Percentiles rank a stretch among this genome's conserved stretches.
Evolutionary conservation across 2,329 filamentous ascomycete species (phyloP).

Genomic region (Triangularia verruculosa): DNA sequence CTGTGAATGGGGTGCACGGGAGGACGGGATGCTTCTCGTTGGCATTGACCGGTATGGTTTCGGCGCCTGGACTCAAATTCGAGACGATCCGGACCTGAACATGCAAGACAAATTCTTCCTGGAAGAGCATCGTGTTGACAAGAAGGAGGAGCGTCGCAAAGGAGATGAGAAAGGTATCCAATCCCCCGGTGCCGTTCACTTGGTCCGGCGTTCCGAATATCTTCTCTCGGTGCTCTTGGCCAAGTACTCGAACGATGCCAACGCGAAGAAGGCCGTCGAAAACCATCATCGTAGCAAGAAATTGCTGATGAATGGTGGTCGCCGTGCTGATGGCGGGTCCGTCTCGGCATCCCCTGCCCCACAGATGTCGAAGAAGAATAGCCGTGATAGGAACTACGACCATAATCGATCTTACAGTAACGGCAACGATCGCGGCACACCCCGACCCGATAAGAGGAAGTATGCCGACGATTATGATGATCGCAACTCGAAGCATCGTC

Average conservation of each 20-base stretch:
- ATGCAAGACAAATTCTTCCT: constrained; percentile 91
- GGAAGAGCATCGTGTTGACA: constrained; percentile 96
- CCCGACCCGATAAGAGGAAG: constrained; percentile 60
- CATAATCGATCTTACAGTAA: constrained; percentile 50
- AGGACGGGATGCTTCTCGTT: constrained; percentile 95
- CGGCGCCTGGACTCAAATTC: constrained; percentile 91
- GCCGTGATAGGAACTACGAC: constrained; percentile 45
- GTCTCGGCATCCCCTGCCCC: constrained; percentile 71
- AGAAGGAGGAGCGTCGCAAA: constrained; percentile 87
- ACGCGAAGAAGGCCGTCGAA: constrained; percentile 76
- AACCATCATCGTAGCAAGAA: constrained; percentile 96
- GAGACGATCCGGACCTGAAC: constrained; percentile 83
- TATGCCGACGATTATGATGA: constrained; percentile 54
- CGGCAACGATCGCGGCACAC: constrained; percentile 49
- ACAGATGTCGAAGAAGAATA: constrained; percentile 45
- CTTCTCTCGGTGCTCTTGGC: constrained; percentile 89
- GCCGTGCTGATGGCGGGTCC: constrained; percentile 54
- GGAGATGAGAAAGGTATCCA: constrained; percentile 77
- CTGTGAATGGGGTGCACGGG: constrained; percentile 85
- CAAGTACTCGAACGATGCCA: constrained; percentile 73
- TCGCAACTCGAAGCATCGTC: constrained; percentile 49
- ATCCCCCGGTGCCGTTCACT: constrained; percentile 93
- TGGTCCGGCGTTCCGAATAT: constrained; percentile 92
- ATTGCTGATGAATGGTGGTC: constrained; percentile 62
- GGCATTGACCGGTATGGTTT: constrained; percentile 93